Evolutionary conservation across 1,139 yeast species (phyloP).

Genomic region (Sugiyamaella japonica): DNA sequence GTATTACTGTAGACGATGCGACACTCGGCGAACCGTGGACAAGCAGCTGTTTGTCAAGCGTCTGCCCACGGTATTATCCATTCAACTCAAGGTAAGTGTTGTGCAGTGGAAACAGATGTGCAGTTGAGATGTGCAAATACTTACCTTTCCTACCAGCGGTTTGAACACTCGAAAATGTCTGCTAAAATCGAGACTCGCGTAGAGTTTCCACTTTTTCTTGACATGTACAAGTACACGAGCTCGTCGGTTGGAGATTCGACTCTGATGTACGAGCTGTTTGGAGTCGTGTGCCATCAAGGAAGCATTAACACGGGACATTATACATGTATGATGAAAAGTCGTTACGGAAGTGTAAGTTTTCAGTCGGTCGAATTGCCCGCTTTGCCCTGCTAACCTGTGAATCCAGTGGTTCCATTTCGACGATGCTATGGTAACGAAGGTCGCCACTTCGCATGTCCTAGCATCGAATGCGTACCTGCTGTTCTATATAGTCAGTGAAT

Average conservation of each 20-base stretch:
- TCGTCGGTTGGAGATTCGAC: conserved; percentile 16
- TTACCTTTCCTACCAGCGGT: conserved; percentile 10
- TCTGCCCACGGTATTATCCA: conserved; percentile 73
- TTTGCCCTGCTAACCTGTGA: conserved; percentile 25
- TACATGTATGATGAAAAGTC: conserved; percentile 70
- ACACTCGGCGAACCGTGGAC: conserved; percentile 59
- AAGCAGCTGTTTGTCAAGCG: conserved; percentile 68
- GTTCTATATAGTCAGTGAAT: conserved; percentile 63
- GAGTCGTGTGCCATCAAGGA: conserved; percentile 85
- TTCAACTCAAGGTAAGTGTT: conserved; percentile 61
- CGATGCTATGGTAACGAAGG: conserved; percentile 77
- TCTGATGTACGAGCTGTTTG: conserved; percentile 72
- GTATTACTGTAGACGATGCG: conserved; percentile 70
- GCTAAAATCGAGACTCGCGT: conserved; percentile 77
- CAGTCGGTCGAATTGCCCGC: conserved; percentile 26
- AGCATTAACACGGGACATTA: conserved; percentile 95
- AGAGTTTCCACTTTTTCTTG: conserved; percentile 66
- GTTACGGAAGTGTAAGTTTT: conserved; percentile 47
- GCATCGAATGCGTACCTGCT: conserved; percentile 73
- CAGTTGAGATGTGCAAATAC: not conserved
- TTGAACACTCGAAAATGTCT: conserved; percentile 38
- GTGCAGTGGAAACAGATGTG: too few relatives aligned
- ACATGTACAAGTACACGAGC: conserved; percentile 61
- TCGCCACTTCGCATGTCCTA: conserved; percentile 63
- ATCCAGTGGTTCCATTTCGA: conserved; percentile 80